Evolutionary conservation across 2,329 filamentous ascomycete species (phyloP).

Genomic region (Aspergillus uvarum): DNA sequence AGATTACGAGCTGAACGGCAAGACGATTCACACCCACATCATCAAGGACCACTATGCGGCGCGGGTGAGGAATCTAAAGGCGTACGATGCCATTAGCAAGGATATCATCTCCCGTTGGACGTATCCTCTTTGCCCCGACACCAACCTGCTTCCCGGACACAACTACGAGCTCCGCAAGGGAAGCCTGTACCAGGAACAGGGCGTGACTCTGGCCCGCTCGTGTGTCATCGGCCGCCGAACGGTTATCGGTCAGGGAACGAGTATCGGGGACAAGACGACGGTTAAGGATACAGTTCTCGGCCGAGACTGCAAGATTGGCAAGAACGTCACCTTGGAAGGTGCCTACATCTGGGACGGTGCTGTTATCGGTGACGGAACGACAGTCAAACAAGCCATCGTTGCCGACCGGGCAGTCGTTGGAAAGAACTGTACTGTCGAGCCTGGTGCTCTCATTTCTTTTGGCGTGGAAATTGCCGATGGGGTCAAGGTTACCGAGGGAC

Average conservation of each 20-base stretch:
- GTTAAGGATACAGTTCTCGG: constrained; percentile 80
- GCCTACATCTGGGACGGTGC: constrained; percentile 88
- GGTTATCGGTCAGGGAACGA: constrained; percentile 74
- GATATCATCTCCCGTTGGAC: constrained; percentile 87
- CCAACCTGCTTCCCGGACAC: constrained; percentile 76
- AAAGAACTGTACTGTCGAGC: constrained; percentile 65
- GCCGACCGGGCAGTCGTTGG: constrained; percentile 72
- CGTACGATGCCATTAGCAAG: constrained; percentile 84
- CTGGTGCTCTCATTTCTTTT: constrained; percentile 77
- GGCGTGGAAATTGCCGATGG: constrained; percentile 70
- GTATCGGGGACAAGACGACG: constrained; percentile 68
- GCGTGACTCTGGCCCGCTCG: constrained; percentile 71
- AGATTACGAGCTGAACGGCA: constrained; percentile 94
- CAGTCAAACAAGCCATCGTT: constrained; percentile 71
- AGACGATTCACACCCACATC: constrained; percentile 92
- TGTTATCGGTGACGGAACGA: constrained; percentile 71
- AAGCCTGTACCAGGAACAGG: constrained; percentile 74
- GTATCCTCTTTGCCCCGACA: constrained; percentile 85
- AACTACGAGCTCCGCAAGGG: constrained; percentile 70
- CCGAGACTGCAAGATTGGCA: constrained; percentile 80
- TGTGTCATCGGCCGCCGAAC: constrained; percentile 67
- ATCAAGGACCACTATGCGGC: constrained; percentile 81
- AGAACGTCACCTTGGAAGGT: constrained; percentile 73
- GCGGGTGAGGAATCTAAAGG: constrained; percentile 77
- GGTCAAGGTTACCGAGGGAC: constrained; percentile 44